Evolutionary conservation across 805 yeast genomes (phyloP), one percentile per base, ranked within the genome.

Genomic region (Cyberlindnera petersonii): DNA sequence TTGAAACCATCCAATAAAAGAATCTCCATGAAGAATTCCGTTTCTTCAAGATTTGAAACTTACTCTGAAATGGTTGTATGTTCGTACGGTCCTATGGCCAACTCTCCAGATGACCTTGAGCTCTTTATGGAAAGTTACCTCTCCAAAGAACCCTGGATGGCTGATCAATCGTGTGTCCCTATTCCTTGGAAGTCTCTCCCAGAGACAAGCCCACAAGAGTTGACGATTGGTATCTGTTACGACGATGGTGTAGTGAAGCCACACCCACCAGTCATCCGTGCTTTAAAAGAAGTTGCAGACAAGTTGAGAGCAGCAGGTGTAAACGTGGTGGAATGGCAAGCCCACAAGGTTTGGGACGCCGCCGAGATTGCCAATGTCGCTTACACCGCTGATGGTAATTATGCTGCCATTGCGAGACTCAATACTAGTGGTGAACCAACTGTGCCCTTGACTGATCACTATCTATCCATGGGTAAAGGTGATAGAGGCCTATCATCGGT

Each of bases 321-420:
- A 28, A 72, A 72, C 18, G 72, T 79, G 22, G 62, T 77, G 24
- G 70, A 68, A 24, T 77, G 78, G 62, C 66, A 72, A 33, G 79
- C 84, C 18, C 76, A 84, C 24, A 71, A 67, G 37, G 75, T 77
- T 3, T 57, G 75, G 35, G 70, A 74, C 49, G 82, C 82, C 17
- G 72, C 72, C 44, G 79, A 82, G 4, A 70, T 80, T 32, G 85
- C 75, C 26, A 58, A 71, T 47, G 58, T 49, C 2, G 44, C 81
- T 61, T 85, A 81, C 60, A 65, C 68, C 10, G 71, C 77, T 48
- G 94, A 86, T 59, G 91, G 91, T 34, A 83, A 82, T 56, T 58
- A 63, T 44, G 73, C 68, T 42, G 80, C 79, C 53, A 65, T 70
- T 35, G 68, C 66, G 33, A 56, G 75, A 51, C 57, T 84, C 44